These are phyloP conservation scores for Pezicula radicicola DNA, from an alignment of 2,329 filamentous ascomycete genomes.

Conservation along the genomic window DNA sequence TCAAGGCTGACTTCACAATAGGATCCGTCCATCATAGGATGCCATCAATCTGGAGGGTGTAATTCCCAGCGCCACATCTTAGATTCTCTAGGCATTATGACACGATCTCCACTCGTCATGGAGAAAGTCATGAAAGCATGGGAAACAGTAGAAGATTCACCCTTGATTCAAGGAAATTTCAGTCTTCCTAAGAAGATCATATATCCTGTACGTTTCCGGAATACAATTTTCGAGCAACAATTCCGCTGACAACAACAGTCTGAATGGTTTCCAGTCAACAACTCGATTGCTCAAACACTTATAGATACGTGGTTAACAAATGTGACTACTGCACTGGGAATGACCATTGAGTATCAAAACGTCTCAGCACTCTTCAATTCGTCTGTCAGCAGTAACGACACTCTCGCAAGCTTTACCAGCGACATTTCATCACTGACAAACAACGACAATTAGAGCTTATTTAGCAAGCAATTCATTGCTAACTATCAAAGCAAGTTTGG, in stretches of 20 bases:
- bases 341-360: not conserved
- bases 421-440: not conserved
- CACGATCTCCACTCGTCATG: not conserved
- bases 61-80: not conserved
- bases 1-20: too few relatives aligned
- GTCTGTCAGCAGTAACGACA: not conserved
- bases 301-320: not conserved
- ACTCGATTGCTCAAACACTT: not conserved
- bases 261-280: not conserved
- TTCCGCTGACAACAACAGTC: too few relatives aligned
- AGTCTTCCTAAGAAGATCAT: not conserved
- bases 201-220: not conserved
- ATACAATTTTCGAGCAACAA: too few relatives aligned
- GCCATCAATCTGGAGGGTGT: not conserved
- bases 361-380: not conserved
- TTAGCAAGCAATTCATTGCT: not conserved
- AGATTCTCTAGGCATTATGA: not conserved
- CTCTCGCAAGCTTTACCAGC: not conserved
- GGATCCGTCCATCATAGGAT: not conserved
- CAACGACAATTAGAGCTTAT: not conserved
- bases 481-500: not conserved
- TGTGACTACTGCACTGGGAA: not conserved
- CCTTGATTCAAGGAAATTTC: not conserved
- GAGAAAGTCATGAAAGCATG: not conserved
- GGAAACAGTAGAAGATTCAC: not conserved